Percentiles rank a stretch among this genome's conserved stretches.
Conservation (phyloP, 129 eudicot species). For the Centella asiatica region DNA sequence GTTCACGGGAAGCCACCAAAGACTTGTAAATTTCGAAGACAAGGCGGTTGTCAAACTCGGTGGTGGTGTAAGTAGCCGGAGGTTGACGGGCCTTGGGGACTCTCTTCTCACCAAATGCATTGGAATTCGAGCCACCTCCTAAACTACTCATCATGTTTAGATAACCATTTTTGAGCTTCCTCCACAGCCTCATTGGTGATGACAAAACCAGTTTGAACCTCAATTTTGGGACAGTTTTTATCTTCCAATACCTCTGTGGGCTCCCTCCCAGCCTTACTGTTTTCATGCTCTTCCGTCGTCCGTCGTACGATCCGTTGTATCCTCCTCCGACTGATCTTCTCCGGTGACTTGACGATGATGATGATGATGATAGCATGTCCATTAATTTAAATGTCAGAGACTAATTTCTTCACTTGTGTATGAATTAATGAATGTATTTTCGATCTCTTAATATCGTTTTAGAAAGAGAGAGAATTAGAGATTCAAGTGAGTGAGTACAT, state of each 20-base stretch:
- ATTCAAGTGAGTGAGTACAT: background rate
- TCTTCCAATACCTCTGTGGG: background rate
- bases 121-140: slow-evolving; percentile 16
- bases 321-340: background rate
- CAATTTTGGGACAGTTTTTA: background rate
- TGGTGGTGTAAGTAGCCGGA: slow-evolving; percentile 17
- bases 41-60: slow-evolving; percentile 47
- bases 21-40: slow-evolving; percentile 53
- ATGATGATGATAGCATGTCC: background rate
- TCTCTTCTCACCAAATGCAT: slow-evolving; percentile 21
- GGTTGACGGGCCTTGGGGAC: slow-evolving; percentile 21
- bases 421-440: background rate
- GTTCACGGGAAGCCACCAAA: slow-evolving; percentile 38
- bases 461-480: background rate
- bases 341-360: background rate
- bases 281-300: background rate
- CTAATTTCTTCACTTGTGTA: background rate
- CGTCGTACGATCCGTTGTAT: background rate
- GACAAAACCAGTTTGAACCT: slow-evolving; percentile 19
- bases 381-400: background rate
- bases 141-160: slow-evolving; percentile 41
- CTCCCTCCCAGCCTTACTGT: background rate
- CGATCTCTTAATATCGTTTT: background rate
- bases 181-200: slow-evolving; percentile 44
- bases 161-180: slow-evolving; percentile 48